Base-by-base conservation (phyloP, 345 rosid genomes). In the Gossypium rotundifolium region DNA sequence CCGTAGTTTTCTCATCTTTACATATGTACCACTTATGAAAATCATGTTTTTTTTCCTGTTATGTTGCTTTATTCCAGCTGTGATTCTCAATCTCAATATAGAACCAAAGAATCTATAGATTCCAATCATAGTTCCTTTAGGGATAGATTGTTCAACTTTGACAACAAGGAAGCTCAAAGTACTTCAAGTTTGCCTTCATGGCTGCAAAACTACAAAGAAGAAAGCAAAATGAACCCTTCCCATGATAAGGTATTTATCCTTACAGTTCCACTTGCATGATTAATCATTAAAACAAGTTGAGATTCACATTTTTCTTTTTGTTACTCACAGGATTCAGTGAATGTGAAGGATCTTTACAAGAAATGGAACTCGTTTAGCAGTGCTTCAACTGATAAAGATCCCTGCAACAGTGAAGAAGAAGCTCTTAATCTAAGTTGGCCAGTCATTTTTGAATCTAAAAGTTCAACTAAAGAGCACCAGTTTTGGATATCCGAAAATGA, bases 171-270 rank as follows among this genome's bases (percentile, higher is more conserved):
- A 14, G 73, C 84, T 4, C 63, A 72, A 23, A 77, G 75, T 68
- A 33, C 40, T 33, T 84, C 88, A 76, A 84, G 79, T 74, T 79
- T 90, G 83, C 94, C 94, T 29, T 62, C 79, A 40, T 90, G 94
- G 94, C 88, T 90, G 18, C 87, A 79, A 69, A 83, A 79, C 75
- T 77, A 81, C 83, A 88, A 88, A 81, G 85, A 88, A 73, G 86
- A 88, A 76, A 79, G 71, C 68, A 65, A 62, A 75, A 71, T 73
- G 67, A 81, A 70, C 44, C 17, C 53, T 57, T 46, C 40, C 69
- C 70, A 77, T 22, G 75, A 81, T 49, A 80, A 80, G 88, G 90
- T 88, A 44, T 44, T 11, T 58, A 58, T 73, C 18, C 20, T 60
- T 23, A 8, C 42, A 29, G 52, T 58, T 18, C 13, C 17, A 40